Conservation (phyloP, 1,284 basidiomycete species). For the Laetiporus sulphureus region DNA sequence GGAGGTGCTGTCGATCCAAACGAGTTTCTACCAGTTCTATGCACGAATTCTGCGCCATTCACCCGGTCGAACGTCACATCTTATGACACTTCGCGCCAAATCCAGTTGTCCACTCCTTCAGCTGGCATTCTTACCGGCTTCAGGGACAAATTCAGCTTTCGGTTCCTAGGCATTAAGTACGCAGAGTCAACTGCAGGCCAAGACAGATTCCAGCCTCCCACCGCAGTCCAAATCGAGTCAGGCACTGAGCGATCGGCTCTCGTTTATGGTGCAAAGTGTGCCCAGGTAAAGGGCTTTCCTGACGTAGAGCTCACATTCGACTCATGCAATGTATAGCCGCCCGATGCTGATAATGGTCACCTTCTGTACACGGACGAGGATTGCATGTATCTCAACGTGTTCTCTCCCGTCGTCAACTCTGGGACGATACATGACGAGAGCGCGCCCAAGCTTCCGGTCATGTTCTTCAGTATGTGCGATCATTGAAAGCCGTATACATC, state of each 20-base stretch:
- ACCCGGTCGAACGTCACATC: constrained; percentile 12
- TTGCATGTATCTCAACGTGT: constrained; percentile 10
- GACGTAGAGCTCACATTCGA: not conserved
- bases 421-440: not conserved
- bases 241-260: constrained; percentile 4
- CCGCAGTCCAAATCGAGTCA: not conserved
- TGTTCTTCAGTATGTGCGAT: constrained; percentile 11
- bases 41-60: constrained; percentile 12
- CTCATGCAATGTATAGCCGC: constrained; percentile 2
- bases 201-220: constrained; percentile 7
- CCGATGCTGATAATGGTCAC: constrained; percentile 12
- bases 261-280: constrained; percentile 9
- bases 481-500: not conserved
- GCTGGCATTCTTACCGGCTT: constrained; percentile 9
- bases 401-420: constrained; percentile 8
- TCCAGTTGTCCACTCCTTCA: constrained; percentile 6
- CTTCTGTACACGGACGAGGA: constrained; percentile 8
- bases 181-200: constrained; percentile 7
- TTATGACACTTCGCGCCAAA: constrained; percentile 11
- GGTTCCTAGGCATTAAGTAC: constrained; percentile 11
- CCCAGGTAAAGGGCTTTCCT: constrained; percentile 5
- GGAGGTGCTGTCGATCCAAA: not conserved
- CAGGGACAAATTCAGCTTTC: constrained; percentile 13
- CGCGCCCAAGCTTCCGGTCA: constrained; percentile 9
- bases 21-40: constrained; percentile 7